Conservation (phyloP, 345 rosid genomes). For the Acer negundo region DNA sequence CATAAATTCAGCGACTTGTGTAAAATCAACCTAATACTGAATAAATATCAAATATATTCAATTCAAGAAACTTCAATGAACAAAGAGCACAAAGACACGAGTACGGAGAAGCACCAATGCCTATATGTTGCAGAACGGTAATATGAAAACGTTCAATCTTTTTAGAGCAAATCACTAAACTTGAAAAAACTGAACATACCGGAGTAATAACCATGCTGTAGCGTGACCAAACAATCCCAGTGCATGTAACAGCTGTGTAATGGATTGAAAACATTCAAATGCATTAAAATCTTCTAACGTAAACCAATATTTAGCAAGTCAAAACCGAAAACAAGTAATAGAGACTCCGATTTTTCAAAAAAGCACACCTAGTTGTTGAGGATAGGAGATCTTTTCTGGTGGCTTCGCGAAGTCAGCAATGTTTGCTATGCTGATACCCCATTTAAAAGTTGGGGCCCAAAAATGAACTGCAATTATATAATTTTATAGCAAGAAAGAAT, state of each 20-base stretch:
- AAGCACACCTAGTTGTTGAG: slow-evolving; percentile 43
- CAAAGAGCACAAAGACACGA: no score
- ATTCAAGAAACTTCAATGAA: no score
- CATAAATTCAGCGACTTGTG: no score
- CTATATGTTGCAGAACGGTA: no score
- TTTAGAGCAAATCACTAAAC: no score
- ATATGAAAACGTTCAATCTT: no score
- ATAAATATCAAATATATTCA: no score
- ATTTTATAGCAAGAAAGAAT: background rate
- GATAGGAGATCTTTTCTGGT: slow-evolving; percentile 50
- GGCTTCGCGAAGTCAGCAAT: slow-evolving; percentile 54
- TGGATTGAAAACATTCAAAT: background rate
- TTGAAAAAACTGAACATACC: slow-evolving; percentile 21
- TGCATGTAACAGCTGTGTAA: slow-evolving; percentile 24
- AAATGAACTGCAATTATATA: slow-evolving; percentile 32
- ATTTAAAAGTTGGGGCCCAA: slow-evolving; percentile 63
- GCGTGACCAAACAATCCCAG: slow-evolving; percentile 32
- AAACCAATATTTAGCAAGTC: background rate
- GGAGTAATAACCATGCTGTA: slow-evolving; percentile 30
- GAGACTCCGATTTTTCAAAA: no score
- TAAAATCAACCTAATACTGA: no score
- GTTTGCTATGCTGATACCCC: slow-evolving; percentile 56
- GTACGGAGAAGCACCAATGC: no score
- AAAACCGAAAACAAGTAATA: background rate
- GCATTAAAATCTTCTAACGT: no score